A percentile compares a stretch with the other conserved stretches of the same genome.
Evolutionary conservation across 495 filamentous ascomycete species (phyloP).

Genomic region (Chaetomium fimeti): DNA sequence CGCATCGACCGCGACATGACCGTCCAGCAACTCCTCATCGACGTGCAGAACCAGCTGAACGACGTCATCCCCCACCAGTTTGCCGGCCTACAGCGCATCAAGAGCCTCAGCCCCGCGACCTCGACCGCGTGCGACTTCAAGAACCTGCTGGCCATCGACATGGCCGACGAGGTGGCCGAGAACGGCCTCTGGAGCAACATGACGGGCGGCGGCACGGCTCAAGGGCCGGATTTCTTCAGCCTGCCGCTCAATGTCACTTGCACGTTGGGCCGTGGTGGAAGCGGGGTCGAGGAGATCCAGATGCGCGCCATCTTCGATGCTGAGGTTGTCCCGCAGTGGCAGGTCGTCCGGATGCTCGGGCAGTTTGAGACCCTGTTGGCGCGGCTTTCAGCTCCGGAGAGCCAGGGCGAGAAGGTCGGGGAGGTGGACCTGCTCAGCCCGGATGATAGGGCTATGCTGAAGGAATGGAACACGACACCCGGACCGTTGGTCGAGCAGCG

Average conservation of each 20-base stretch:
- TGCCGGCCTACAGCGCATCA: slow-evolving; percentile 61
- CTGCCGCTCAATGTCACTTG: slow-evolving; percentile 30
- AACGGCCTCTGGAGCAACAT: slow-evolving; percentile 27
- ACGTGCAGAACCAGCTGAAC: slow-evolving; percentile 50
- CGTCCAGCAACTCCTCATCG: slow-evolving; percentile 38
- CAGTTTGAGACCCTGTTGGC: slow-evolving; percentile 29
- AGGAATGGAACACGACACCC: slow-evolving; percentile 29
- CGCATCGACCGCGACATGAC: slow-evolving; percentile 31
- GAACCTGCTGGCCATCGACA: slow-evolving; percentile 58
- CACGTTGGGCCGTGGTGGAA: slow-evolving; percentile 15
- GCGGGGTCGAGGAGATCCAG: slow-evolving; percentile 10
- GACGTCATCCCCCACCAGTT: slow-evolving; percentile 57
- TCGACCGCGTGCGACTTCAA: slow-evolving; percentile 58
- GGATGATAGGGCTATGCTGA: slow-evolving; percentile 18
- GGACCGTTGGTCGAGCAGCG: slow-evolving; percentile 42
- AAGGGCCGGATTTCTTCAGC: slow-evolving; percentile 31
- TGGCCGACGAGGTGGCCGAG: slow-evolving; percentile 29
- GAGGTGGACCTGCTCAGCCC: slow-evolving; percentile 26
- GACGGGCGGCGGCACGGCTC: slow-evolving; percentile 25
- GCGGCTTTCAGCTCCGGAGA: slow-evolving; percentile 10
- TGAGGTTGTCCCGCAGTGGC: slow-evolving; percentile 23
- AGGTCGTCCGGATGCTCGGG: slow-evolving; percentile 29
- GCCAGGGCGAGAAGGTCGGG: slow-evolving; percentile 20
- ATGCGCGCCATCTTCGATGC: slow-evolving; percentile 36
- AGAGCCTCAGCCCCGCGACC: slow-evolving; percentile 51